Conservation (phyloP, 345 rosid species). For the Rhodomyrtus tomentosa region DNA sequence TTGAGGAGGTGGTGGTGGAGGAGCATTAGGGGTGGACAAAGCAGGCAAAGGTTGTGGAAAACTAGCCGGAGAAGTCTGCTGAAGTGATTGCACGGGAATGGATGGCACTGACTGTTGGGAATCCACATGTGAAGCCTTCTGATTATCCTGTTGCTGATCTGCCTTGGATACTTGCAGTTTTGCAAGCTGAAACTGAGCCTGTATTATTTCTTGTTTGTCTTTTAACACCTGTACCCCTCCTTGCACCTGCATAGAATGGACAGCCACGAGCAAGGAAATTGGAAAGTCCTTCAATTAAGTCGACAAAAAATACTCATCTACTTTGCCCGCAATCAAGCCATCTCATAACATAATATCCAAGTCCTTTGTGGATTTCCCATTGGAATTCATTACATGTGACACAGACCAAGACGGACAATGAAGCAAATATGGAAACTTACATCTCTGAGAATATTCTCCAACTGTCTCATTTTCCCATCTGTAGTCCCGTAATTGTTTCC, state of each 20-base stretch:
- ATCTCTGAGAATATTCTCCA: slow-evolving; percentile 79
- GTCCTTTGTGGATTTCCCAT: not conserved
- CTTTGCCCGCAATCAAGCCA: not conserved
- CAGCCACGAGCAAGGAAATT: not conserved
- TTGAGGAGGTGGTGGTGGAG: slow-evolving; percentile 27
- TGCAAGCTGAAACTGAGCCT: slow-evolving; percentile 53
- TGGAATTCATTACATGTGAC: not conserved
- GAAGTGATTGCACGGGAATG: slow-evolving; percentile 36
- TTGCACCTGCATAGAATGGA: slow-evolving; percentile 49
- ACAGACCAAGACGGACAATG: not conserved
- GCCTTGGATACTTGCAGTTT: slow-evolving; percentile 47
- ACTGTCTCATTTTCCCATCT: slow-evolving; percentile 75
- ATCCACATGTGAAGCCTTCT: slow-evolving; percentile 27
- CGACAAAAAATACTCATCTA: not conserved
- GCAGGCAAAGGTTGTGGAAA: slow-evolving; percentile 23
- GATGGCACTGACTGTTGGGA: slow-evolving; percentile 34
- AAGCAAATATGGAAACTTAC: slow-evolving; percentile 18
- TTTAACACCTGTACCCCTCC: slow-evolving; percentile 52
- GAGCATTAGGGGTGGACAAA: slow-evolving; percentile 20
- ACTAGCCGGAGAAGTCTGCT: slow-evolving; percentile 21
- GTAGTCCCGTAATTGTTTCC: slow-evolving; percentile 70
- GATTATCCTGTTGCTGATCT: slow-evolving; percentile 36
- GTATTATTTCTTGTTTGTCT: slow-evolving; percentile 68
- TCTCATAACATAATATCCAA: not conserved
- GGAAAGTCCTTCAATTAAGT: not conserved